Evolutionary conservation across 2,329 filamentous ascomycete species (phyloP).

Genomic region (Calonectria honghensis): DNA sequence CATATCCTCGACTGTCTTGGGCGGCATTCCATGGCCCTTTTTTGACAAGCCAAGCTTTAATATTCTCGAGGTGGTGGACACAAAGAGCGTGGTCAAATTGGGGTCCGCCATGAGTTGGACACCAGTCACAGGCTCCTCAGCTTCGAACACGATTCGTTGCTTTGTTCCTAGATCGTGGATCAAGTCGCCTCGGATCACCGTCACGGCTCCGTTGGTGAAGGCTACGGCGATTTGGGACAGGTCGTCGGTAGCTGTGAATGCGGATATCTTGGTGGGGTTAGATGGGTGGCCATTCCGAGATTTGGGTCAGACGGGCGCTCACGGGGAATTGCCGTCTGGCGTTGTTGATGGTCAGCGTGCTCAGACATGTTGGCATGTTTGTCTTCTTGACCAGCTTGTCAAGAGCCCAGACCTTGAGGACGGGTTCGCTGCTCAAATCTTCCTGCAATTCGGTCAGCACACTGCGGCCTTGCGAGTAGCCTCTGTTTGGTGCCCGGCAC

Average conservation of each 20-base stretch:
- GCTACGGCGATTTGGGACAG: constrained; percentile 95
- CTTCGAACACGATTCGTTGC: constrained; percentile 96
- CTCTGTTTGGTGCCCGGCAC: background rate
- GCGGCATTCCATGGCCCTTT: constrained; percentile 90
- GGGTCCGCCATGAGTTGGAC: constrained; percentile 82
- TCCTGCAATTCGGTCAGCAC: constrained; percentile 70
- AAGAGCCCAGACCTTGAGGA: constrained; percentile 97
- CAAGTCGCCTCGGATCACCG: constrained; percentile 93
- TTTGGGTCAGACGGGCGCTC: constrained; percentile 51
- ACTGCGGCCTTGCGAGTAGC: background rate
- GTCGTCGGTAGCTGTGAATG: constrained; percentile 90
- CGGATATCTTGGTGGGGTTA: constrained; percentile 78
- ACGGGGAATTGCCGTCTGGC: constrained; percentile 95
- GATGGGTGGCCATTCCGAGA: background rate
- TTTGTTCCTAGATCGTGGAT: constrained; percentile 96
- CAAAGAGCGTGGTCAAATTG: constrained; percentile 85
- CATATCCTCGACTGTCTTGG: constrained; percentile 90
- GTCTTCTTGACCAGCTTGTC: constrained; percentile 97
- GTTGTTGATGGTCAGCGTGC: constrained; percentile 90
- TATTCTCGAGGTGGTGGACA: constrained; percentile 92
- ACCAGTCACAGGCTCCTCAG: constrained; percentile 95
- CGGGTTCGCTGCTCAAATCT: constrained; percentile 89
- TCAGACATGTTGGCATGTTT: constrained; percentile 89
- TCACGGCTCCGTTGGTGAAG: constrained; percentile 96
- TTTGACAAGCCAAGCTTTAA: constrained; percentile 91